Conservation (phyloP, 2,329 filamentous ascomycete genomes). For the Talaromyces funiculosus region DNA sequence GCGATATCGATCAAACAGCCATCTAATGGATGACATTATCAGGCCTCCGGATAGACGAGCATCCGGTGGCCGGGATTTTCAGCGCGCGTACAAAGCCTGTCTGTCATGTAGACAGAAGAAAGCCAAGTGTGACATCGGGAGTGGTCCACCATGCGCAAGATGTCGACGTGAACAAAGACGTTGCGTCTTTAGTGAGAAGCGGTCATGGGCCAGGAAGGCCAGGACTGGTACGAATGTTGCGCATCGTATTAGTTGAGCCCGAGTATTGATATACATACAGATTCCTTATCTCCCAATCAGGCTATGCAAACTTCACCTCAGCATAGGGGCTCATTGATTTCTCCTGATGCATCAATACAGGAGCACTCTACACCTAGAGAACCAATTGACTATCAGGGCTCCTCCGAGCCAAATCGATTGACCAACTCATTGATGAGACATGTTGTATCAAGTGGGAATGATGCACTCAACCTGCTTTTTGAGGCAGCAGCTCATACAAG, state of each 20-base stretch:
- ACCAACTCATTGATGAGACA: conserved; percentile 38
- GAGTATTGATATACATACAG: neutral
- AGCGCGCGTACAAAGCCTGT: conserved; percentile 52
- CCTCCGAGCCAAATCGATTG: conserved; percentile 17
- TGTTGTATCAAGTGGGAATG: conserved; percentile 47
- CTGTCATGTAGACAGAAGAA: conserved; percentile 49
- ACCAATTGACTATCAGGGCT: neutral
- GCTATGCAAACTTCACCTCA: conserved; percentile 13
- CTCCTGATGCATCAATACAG: neutral
- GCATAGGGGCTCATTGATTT: neutral
- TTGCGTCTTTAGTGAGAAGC: conserved; percentile 44
- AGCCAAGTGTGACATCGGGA: conserved; percentile 47
- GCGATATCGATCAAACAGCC: neutral
- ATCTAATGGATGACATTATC: conserved; percentile 10
- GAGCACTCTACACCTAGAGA: neutral
- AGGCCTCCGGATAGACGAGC: conserved; percentile 10
- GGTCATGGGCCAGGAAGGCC: conserved; percentile 37
- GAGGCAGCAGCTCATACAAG: conserved; percentile 38
- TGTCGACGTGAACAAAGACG: conserved; percentile 48
- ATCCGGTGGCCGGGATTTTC: conserved; percentile 19
- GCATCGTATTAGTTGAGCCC: neutral
- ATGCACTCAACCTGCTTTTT: conserved; percentile 47
- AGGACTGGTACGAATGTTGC: conserved; percentile 22
- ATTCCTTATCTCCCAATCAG: conserved; percentile 1
- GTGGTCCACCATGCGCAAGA: conserved; percentile 41